Evolutionary conservation across 2,329 filamentous ascomycete genomes (phyloP).

Genomic region (Paramyrothecium sp.): DNA sequence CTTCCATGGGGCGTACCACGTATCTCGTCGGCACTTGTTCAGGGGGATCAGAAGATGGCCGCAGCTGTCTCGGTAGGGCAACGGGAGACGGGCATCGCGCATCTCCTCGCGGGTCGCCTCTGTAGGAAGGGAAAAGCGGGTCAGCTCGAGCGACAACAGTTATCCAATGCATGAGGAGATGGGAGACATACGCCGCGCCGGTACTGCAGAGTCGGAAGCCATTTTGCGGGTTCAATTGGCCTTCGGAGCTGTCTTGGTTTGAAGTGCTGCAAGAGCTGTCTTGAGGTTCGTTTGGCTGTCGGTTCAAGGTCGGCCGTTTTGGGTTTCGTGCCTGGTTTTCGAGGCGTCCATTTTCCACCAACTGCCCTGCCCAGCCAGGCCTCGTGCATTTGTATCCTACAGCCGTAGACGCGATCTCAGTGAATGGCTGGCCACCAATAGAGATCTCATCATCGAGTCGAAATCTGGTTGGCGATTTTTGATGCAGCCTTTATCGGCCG

Average conservation of each 20-base stretch:
- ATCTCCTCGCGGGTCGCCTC: slow-evolving; percentile 88
- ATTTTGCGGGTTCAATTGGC: slow-evolving; percentile 35
- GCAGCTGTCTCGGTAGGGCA: slow-evolving; percentile 94
- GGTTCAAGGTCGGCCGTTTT: slow-evolving; percentile 26
- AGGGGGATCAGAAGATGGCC: slow-evolving; percentile 92
- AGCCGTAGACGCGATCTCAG: too few species aligned
- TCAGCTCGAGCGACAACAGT: not conserved
- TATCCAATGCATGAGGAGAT: not conserved
- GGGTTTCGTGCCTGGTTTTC: slow-evolving; percentile 20
- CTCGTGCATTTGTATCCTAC: too few species aligned
- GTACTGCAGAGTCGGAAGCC: slow-evolving; percentile 33
- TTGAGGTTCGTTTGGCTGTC: slow-evolving; percentile 18
- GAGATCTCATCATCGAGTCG: too few species aligned
- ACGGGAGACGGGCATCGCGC: slow-evolving; percentile 82
- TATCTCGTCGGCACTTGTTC: slow-evolving; percentile 89
- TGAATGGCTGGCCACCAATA: too few species aligned
- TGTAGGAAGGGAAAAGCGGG: slow-evolving; percentile 27
- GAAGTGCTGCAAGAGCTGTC: slow-evolving; percentile 18
- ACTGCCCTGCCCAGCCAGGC: too few species aligned
- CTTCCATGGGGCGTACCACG: slow-evolving; percentile 97
- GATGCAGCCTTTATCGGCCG: too few species aligned
- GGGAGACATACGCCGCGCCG: slow-evolving; percentile 35
- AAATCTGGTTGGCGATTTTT: too few species aligned
- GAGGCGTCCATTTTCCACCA: slow-evolving; percentile 14
- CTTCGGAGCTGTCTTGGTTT: slow-evolving; percentile 22